Evolutionary conservation across 1,284 basidiomycete species (phyloP), one percentile per base, ranked within the genome.

Genomic region (Leccinum olivaceoglutinosum): DNA sequence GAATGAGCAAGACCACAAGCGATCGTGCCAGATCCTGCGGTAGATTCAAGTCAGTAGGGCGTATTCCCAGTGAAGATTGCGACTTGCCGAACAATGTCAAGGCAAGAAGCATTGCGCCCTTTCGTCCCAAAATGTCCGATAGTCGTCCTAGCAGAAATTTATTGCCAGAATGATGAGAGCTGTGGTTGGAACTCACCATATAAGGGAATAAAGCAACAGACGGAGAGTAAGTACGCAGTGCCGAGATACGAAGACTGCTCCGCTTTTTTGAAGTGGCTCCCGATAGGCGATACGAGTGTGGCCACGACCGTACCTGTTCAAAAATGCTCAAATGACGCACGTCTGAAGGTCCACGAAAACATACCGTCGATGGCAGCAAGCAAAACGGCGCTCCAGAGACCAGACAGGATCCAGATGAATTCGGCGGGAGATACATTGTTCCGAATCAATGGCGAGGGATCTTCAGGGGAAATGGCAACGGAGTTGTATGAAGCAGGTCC

Each of bases 171-270:
- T 46, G n/a, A 18, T 5, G 44, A 46, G 44, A 46, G 4, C n/a
- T 46, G 5, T 46, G 2, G 9, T 46, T 46, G 1, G 3, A 18
- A 10, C 44, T 18, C 44, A 18, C 44, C 44, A 5, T 49, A 94
- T 68, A 94, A 79, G 60, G 93, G 93, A 18, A 92, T 94, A 73
- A 95, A 94, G 77, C 92, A 94, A 75, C 90, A 96, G 57, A 95
- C 87, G 46, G 91, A 93, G 57, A 95, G 80, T 66, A 96, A 80
- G 77, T 94, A 94, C 2, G 92, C 86, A 12, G 93, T 93, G 29
- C 92, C 94, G 62, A 96, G 87, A 78, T 95, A 96, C 2, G 90
- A 91, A 2, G 92, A 85, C 67, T 90, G 86, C 77, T 90, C 83
- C 67, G 89, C 83, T 78, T 92, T 83, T 76, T 86, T 81, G 76